Conservation (phyloP, 768 basidiomycete genomes). For the Auricularia auricula-judae region DNA sequence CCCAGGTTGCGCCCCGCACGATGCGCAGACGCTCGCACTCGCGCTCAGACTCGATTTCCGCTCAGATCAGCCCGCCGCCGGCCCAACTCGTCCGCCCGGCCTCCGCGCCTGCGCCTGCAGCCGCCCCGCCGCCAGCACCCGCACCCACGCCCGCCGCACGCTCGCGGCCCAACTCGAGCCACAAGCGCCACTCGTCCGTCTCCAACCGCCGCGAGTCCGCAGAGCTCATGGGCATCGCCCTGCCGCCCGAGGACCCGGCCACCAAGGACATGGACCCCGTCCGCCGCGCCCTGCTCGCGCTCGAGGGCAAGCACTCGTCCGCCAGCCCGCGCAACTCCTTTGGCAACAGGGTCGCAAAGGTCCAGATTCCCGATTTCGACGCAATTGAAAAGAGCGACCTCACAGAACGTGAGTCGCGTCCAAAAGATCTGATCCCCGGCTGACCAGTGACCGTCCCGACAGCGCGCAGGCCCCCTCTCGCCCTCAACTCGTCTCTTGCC, state of each 20-base stretch:
- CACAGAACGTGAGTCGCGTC: neutral
- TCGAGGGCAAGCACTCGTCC: conserved; percentile 69
- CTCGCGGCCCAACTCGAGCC: conserved; percentile 51
- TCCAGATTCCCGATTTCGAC: conserved; percentile 63
- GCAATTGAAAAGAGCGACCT: neutral
- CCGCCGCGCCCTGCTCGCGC: conserved; percentile 70
- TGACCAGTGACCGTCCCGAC: neutral
- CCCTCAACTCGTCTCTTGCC: conserved; percentile 32
- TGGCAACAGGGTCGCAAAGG: conserved; percentile 42
- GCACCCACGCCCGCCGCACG: conserved; percentile 31
- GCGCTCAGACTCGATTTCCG: conserved; percentile 47
- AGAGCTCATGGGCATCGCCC: conserved; percentile 71
- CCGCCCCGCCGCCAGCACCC: neutral
- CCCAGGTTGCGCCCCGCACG: conserved; percentile 26
- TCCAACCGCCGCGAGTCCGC: conserved; percentile 85
- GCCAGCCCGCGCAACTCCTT: conserved; percentile 18
- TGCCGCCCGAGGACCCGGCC: conserved; percentile 44
- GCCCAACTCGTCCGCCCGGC: neutral
- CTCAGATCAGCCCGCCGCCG: neutral
- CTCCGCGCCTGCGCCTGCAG: conserved; percentile 7
- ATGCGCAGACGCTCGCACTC: conserved; percentile 60
- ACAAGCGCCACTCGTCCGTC: conserved; percentile 76
- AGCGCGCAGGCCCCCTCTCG: conserved; percentile 11
- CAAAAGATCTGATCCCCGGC: neutral
- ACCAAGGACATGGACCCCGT: conserved; percentile 62